Percentiles rank a stretch among this genome's conserved stretches.
Evolutionary conservation across 169 alveolate species (phyloP).

Genomic region (Plasmodium vinckei): DNA sequence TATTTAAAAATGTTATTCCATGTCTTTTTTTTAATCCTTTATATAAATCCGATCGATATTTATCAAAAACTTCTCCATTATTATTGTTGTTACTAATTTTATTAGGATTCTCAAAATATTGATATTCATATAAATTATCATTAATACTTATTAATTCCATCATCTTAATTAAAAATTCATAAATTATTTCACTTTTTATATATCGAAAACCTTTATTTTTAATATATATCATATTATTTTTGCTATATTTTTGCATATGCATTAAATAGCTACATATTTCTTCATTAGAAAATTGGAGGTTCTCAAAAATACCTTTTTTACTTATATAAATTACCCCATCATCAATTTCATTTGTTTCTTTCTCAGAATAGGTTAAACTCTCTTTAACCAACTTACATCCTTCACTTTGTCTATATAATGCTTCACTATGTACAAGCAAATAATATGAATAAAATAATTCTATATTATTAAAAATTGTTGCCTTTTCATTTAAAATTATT

Average conservation of each 20-base stretch:
- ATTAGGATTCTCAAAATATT: conserved; percentile 8
- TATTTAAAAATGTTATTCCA: conserved; percentile 46
- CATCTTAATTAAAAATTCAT: conserved; percentile 53
- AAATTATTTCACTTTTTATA: conserved; percentile 57
- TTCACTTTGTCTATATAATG: neutral
- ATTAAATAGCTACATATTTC: conserved; percentile 64
- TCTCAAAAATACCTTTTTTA: conserved; percentile 53
- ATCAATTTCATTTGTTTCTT: conserved; percentile 6
- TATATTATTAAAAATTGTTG: conserved; percentile 55
- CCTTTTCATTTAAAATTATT: conserved; percentile 43
- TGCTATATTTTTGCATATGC: conserved; percentile 72
- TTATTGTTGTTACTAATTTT: conserved; percentile 1
- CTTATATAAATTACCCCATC: conserved; percentile 68
- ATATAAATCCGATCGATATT: conserved; percentile 41
- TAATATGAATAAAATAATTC: conserved; percentile 55
- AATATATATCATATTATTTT: conserved; percentile 39
- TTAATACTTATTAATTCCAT: conserved; percentile 60
- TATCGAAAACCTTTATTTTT: conserved; percentile 67
- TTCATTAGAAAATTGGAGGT: conserved; percentile 66
- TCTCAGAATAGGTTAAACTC: neutral
- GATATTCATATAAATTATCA: conserved; percentile 52
- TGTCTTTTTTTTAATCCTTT: conserved; percentile 34
- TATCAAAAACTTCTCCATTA: neutral
- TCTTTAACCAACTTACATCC: neutral
- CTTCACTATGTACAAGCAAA: conserved; percentile 36